Percentiles rank a stretch among this genome's conserved stretches.
These are phyloP conservation scores for Cordyceps sp. DNA, from an alignment of 2,329 filamentous ascomycete genomes.

Conservation along the genomic window DNA sequence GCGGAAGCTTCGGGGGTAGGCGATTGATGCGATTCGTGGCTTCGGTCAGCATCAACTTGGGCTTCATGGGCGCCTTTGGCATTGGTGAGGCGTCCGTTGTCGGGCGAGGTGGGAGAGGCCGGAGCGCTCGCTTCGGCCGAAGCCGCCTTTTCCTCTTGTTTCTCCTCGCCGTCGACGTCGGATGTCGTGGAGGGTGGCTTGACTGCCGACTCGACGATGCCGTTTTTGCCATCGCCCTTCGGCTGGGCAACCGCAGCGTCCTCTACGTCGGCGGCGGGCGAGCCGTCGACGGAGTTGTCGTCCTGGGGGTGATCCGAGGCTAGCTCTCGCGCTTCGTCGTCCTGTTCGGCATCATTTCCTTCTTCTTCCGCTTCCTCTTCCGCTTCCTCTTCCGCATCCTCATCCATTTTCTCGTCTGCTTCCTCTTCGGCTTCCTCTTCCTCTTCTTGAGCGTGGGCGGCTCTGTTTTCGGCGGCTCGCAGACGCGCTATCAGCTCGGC, in stretches of 20 bases:
- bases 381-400: background rate
- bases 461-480: slow-evolving; percentile 11
- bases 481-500: slow-evolving; percentile 54
- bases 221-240: too few species aligned
- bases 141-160: too few species aligned
- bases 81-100: background rate
- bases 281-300: too few species aligned
- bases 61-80: background rate
- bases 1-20: background rate
- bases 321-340: background rate
- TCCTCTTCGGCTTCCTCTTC: background rate
- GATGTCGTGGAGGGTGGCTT: too few species aligned
- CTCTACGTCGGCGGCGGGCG: too few species aligned
- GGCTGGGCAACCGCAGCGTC: too few species aligned
- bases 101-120: too few species aligned
- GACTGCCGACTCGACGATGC: too few species aligned
- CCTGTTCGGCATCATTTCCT: background rate
- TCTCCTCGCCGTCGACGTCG: too few species aligned
- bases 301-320: too few species aligned
- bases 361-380: background rate
- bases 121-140: too few species aligned
- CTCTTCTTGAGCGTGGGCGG: slow-evolving; percentile 2
- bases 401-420: background rate
- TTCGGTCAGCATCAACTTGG: background rate
- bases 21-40: background rate